Percentiles rank a stretch among this genome's conserved stretches.
phyloP scores from a whole-genome alignment of 2,329 filamentous ascomycete species.

The Graphilbum sp. region DNA sequence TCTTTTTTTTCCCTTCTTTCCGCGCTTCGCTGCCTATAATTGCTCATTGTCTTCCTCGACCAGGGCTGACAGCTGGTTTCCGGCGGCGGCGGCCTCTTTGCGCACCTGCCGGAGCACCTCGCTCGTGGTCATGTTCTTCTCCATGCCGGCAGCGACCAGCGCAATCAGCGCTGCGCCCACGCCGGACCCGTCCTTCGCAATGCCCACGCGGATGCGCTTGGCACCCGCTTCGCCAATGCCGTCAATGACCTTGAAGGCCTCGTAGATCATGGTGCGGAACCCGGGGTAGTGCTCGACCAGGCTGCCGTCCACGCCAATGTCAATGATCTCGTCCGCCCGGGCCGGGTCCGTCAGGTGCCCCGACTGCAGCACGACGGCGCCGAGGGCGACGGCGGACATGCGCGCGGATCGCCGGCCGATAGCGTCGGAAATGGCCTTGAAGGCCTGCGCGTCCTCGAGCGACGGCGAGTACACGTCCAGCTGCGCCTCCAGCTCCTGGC shows the following conservation, averaged over 20 bases:
- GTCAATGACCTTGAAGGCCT: slow-evolving; percentile 60
- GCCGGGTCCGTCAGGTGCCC: slow-evolving; percentile 48
- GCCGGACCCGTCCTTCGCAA: slow-evolving; percentile 91
- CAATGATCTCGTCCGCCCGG: slow-evolving; percentile 50
- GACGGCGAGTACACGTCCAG: slow-evolving; percentile 63
- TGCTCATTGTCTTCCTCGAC: slow-evolving; percentile 12
- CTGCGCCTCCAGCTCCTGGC: slow-evolving; percentile 61
- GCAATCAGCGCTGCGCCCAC: slow-evolving; percentile 94
- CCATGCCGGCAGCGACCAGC: slow-evolving; percentile 60
- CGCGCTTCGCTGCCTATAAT: background rate
- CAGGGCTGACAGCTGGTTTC: slow-evolving; percentile 14
- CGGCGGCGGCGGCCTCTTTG: slow-evolving; percentile 13
- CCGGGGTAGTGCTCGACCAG: slow-evolving; percentile 91
- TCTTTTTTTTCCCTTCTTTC: background rate
- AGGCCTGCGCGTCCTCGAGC: slow-evolving; percentile 71
- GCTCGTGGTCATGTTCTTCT: slow-evolving; percentile 22
- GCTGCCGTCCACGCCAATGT: slow-evolving; percentile 88
- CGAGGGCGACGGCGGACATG: slow-evolving; percentile 75
- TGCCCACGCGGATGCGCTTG: slow-evolving; percentile 78
- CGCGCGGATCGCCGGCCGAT: slow-evolving; percentile 80
- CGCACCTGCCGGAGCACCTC: slow-evolving; percentile 27
- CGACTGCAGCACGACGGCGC: slow-evolving; percentile 66
- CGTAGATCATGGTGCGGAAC: slow-evolving; percentile 77
- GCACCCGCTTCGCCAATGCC: slow-evolving; percentile 66
- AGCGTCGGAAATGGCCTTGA: slow-evolving; percentile 68